phyloP scores from a whole-genome alignment of 805 yeast genomes.

The Ogataea siamensis region DNA sequence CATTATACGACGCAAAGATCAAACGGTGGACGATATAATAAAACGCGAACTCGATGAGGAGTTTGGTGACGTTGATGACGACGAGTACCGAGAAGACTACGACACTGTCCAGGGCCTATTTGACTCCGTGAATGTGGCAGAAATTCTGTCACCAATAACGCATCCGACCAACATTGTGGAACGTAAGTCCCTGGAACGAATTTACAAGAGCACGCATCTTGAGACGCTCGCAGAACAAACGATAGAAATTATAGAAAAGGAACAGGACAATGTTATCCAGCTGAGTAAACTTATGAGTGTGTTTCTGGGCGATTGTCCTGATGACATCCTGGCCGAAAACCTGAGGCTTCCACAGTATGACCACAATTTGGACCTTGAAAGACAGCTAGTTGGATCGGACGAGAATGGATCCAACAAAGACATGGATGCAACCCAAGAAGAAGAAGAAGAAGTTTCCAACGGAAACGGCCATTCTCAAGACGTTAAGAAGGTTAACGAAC shows the following conservation, averaged over 20 bases:
- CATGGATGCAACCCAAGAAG: constrained; percentile 24
- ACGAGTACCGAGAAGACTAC: constrained; percentile 22
- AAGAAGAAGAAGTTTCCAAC: constrained; percentile 22
- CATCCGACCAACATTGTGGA: constrained; percentile 76
- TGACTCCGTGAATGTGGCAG: constrained; percentile 48
- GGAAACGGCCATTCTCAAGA: constrained; percentile 14
- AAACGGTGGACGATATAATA: constrained; percentile 26
- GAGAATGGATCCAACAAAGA: constrained; percentile 15
- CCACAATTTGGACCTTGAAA: constrained; percentile 48
- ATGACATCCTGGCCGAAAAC: constrained; percentile 58
- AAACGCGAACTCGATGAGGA: constrained; percentile 30
- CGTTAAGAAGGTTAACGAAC: constrained; percentile 15
- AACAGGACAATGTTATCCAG: constrained; percentile 72
- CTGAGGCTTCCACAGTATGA: constrained; percentile 69
- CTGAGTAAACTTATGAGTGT: constrained; percentile 71
- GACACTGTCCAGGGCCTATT: constrained; percentile 43
- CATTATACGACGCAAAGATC: constrained; percentile 26
- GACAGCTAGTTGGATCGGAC: constrained; percentile 20
- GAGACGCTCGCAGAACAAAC: constrained; percentile 67
- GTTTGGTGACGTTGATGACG: constrained; percentile 24
- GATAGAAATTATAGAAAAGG: constrained; percentile 74
- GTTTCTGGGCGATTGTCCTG: constrained; percentile 85
- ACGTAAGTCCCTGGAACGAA: constrained; percentile 65
- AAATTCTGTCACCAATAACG: constrained; percentile 71
- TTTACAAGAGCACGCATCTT: constrained; percentile 59